Evolutionary conservation across 2,329 filamentous ascomycete species (phyloP).

Genomic region (Arthroderma uncinatum): DNA sequence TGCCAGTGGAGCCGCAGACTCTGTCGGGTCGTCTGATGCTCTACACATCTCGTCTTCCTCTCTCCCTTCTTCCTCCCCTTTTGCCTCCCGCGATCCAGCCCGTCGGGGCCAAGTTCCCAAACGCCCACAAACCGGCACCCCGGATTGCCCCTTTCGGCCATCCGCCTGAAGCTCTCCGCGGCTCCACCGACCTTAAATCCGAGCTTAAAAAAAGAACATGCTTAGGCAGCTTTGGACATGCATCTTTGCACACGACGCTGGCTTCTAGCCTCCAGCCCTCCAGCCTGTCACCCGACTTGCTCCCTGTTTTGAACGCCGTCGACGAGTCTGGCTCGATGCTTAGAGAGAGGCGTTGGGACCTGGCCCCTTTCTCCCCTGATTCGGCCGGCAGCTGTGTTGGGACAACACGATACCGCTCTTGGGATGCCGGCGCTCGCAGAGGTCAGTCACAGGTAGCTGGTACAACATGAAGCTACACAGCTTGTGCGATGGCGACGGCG

Average conservation of each 20-base stretch:
- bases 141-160: not conserved
- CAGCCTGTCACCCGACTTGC: not conserved
- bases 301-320: not conserved
- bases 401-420: not conserved
- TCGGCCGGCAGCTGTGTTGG: not conserved
- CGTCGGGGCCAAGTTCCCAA: not conserved
- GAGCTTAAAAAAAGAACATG: not conserved
- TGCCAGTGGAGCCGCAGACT: not conserved
- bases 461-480: not conserved
- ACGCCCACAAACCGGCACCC: not conserved
- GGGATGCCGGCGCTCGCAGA: not conserved
- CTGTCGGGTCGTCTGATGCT: not conserved
- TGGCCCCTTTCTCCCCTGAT: not conserved
- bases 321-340: not conserved
- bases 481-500: not conserved
- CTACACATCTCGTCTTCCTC: too few relatives aligned
- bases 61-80: too few relatives aligned
- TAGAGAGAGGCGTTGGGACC: not conserved
- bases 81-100: not conserved
- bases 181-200: conserved; percentile 5
- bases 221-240: too few relatives aligned
- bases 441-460: not conserved
- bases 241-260: too few relatives aligned
- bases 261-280: not conserved
- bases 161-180: not conserved